phyloP scores from a whole-genome alignment of 1,284 basidiomycete genomes.

The Apiotrichum brassicae region DNA sequence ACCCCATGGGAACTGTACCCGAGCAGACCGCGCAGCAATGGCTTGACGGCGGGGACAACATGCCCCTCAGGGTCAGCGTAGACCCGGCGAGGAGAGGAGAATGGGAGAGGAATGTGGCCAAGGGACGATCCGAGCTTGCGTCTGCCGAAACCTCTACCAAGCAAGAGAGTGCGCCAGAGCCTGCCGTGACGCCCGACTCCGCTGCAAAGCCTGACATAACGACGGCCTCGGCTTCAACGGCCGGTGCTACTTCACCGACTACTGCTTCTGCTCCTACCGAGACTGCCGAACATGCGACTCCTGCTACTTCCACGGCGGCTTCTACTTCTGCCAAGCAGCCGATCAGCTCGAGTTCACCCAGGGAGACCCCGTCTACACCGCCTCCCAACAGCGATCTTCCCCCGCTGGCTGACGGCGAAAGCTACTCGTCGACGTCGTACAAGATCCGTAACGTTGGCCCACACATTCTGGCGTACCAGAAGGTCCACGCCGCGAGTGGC shows the following conservation, averaged over 20 bases:
- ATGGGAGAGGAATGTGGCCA: constrained; percentile 23
- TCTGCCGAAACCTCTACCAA: background rate
- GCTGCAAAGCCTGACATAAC: background rate
- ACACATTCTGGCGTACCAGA: constrained; percentile 24
- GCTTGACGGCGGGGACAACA: constrained; percentile 36
- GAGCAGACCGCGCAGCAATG: constrained; percentile 41
- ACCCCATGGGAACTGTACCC: constrained; percentile 33
- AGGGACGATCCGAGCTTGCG: background rate
- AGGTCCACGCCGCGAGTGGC: constrained; percentile 12
- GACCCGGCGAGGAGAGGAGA: constrained; percentile 29
- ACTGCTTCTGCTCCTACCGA: background rate
- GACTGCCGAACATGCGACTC: background rate
- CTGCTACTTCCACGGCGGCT: background rate
- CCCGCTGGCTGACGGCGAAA: constrained; percentile 20
- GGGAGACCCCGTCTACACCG: background rate
- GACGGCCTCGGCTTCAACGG: background rate
- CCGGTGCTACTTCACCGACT: background rate
- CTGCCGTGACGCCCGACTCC: background rate
- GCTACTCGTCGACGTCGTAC: constrained; percentile 30
- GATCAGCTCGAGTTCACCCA: background rate
- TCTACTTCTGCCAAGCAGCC: background rate
- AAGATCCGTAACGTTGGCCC: constrained; percentile 36
- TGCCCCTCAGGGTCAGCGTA: constrained; percentile 26
- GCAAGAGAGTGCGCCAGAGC: background rate
- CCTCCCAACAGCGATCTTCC: constrained; percentile 8